Base-by-base conservation (phyloP, 129 eudicot genomes). In the Centrapalus pauciflorus region DNA sequence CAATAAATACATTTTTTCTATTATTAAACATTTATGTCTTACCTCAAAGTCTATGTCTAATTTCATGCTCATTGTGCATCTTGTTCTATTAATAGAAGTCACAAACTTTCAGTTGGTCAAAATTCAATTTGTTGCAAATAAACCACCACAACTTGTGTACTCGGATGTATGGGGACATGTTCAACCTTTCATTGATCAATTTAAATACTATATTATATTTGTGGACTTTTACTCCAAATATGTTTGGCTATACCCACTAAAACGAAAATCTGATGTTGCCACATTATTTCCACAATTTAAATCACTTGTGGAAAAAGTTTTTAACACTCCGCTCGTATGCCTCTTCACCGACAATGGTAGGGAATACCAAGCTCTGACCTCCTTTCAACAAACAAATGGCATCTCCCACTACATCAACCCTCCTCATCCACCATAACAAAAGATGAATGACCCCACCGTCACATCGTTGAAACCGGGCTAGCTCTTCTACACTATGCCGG, bases 381-480 rank as follows among this genome's bases (percentile, higher is more conserved):
- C 60, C 7, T 9, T 21, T 13, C 25, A 45, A 0, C 1, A 4
- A 12, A 4, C 2, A 1, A n/a, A 26, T 66, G 72, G 59, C 0
- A 66, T 66, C 1, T 7, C 41, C 11, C 60, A 26, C 20, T 43
- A 23, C 30, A 66, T 11, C 0, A 11, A 55, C 10, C 70, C 70
- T 19, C 70, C 57, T 27, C 56, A 65, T n/a, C 41, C 70, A 1
- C 70, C 55, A 10, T 38, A 59, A 25, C 65, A 59, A 38, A 59
- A 59, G 7, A 19, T 27, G 30, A 59, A 59, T 4, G 65, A 4
- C 43, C 1, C 8, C 38, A 59, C 17, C 65, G 70, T 19, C n/a
- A n/a, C n/a, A n/a, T n/a, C n/a, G n/a, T n/a, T n/a, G n/a, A n/a
- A n/a, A n/a, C n/a, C n/a, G n/a, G n/a, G n/a, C 70, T 40, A 65